Evolutionary conservation across 495 filamentous ascomycete genomes (phyloP).

Genomic region (Xanthoparmelia taractica): DNA sequence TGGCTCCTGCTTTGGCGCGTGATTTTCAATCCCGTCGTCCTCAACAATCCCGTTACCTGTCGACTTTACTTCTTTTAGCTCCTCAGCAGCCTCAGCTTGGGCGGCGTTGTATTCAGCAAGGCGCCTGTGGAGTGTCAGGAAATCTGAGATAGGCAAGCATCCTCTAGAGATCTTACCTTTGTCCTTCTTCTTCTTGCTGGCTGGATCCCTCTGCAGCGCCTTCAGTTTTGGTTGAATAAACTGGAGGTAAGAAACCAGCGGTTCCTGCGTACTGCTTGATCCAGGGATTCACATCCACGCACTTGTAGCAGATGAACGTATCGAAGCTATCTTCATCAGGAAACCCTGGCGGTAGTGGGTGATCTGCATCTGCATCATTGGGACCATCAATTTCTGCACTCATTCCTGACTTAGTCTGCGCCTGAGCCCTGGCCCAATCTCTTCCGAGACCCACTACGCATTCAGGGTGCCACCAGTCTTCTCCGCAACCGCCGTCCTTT

Average conservation of each 20-base stretch:
- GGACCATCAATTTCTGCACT: constrained; percentile 22
- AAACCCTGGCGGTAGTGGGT: constrained; percentile 71
- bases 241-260: constrained; percentile 69
- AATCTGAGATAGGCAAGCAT: neutral
- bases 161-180: neutral
- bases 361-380: constrained; percentile 41
- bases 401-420: constrained; percentile 27
- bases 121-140: neutral
- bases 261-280: constrained; percentile 84
- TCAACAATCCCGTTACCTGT: neutral
- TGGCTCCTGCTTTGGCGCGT: constrained; percentile 23
- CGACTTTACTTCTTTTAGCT: neutral
- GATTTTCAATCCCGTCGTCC: constrained; percentile 4
- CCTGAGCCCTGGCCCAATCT: constrained; percentile 35
- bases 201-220: constrained; percentile 23
- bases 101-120: constrained; percentile 6
- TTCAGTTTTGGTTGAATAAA: constrained; percentile 37
- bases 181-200: neutral
- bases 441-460: constrained; percentile 75
- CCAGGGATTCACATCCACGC: constrained; percentile 82
- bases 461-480: constrained; percentile 98
- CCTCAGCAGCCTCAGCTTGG: constrained; percentile 1
- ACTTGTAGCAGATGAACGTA: constrained; percentile 88
- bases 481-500: constrained; percentile 81
- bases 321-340: constrained; percentile 84